A percentile compares a stretch with the other conserved stretches of the same genome.
Evolutionary conservation across 306 rosid genomes (phyloP).

Genomic region (Vigna unguiculata): DNA sequence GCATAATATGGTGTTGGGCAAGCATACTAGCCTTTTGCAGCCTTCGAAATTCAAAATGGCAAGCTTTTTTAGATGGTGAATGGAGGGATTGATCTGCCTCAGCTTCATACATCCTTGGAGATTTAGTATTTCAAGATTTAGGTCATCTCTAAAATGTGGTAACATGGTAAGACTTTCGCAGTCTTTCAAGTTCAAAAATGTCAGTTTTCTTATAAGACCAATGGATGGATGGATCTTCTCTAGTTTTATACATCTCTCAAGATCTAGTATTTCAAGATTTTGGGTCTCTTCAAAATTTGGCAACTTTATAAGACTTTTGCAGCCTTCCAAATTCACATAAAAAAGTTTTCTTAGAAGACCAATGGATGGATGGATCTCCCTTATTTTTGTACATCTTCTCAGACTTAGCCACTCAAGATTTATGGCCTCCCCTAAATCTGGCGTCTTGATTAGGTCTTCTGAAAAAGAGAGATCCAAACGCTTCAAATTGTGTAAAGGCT

Average conservation of each 20-base stretch:
- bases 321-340: background rate
- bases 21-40: background rate
- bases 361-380: background rate
- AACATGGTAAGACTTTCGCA: background rate
- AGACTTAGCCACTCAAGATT: accelerated
- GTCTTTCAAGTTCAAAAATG: background rate
- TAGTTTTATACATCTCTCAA: background rate
- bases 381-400: background rate
- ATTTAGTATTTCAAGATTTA: background rate
- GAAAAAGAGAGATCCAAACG: too few relatives aligned
- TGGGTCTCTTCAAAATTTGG: background rate
- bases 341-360: background rate
- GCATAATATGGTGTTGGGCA: slow-evolving; percentile 8
- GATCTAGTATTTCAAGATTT: background rate
- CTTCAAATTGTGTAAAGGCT: too few relatives aligned
- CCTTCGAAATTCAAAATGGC: background rate
- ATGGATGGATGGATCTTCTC: background rate
- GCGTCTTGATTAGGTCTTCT: background rate
- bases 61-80: background rate
- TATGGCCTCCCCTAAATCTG: background rate
- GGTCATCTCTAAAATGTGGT: background rate
- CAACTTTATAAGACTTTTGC: background rate
- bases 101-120: background rate
- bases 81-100: background rate
- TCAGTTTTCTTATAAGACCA: background rate